A percentile compares a stretch with the other conserved stretches of the same genome.
These are phyloP conservation scores for Graphiopsis chlorocephala DNA, from an alignment of 2,329 filamentous ascomycete genomes.

Conservation along the genomic window DNA sequence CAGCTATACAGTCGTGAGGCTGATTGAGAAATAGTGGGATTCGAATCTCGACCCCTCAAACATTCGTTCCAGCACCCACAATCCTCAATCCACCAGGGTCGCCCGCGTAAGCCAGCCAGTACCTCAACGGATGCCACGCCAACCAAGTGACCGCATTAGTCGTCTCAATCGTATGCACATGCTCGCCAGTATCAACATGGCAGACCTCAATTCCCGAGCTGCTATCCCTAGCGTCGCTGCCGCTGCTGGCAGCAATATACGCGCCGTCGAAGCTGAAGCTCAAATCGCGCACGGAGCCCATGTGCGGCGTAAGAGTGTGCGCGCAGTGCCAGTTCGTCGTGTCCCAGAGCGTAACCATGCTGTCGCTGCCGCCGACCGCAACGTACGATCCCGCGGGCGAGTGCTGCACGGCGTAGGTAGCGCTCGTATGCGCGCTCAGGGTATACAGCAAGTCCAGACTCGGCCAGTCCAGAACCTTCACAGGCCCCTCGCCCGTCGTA, in stretches of 20 bases:
- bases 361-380: conserved; percentile 73
- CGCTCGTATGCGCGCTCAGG: conserved; percentile 70
- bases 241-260: conserved; percentile 68
- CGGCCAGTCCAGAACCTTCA: conserved; percentile 69
- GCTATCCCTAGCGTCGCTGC: conserved; percentile 52
- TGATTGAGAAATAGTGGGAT: background rate
- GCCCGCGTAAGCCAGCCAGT: conserved; percentile 68
- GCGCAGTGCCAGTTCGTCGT: conserved; percentile 74
- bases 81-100: conserved; percentile 69
- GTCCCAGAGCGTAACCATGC: conserved; percentile 74
- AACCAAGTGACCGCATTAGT: conserved; percentile 63
- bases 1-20: no score
- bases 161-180: conserved; percentile 69
- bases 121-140: conserved; percentile 72
- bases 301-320: conserved; percentile 66
- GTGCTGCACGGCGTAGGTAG: conserved; percentile 66
- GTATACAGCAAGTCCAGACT: conserved; percentile 53
- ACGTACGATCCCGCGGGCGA: conserved; percentile 70
- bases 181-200: conserved; percentile 71
- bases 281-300: conserved; percentile 65
- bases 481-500: conserved; percentile 68
- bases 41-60: background rate
- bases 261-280: conserved; percentile 77
- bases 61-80: conserved; percentile 46
- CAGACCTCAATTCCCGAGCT: conserved; percentile 67